Evolutionary conservation across 192 early-diverging fungal genomes (phyloP).

Genomic region (Chytriomyces sp.): DNA sequence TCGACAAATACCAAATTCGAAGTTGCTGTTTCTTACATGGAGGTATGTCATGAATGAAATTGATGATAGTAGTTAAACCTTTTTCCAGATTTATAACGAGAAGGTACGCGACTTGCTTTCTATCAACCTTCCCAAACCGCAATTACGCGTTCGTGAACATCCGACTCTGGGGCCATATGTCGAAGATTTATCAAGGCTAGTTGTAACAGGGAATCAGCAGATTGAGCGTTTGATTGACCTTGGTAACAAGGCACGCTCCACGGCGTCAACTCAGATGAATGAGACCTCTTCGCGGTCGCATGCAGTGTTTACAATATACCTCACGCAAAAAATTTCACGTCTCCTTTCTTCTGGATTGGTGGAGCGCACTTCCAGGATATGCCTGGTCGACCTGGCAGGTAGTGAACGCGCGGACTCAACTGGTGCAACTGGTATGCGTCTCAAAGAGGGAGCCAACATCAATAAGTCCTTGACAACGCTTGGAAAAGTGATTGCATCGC

Average conservation of each 20-base stretch:
- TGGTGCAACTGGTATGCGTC: conserved; percentile 76
- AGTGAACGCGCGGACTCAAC: conserved; percentile 88
- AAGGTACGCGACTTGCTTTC: conserved; percentile 91
- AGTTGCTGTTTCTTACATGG: conserved; percentile 80
- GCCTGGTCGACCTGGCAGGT: conserved; percentile 89
- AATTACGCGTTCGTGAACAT: conserved; percentile 70
- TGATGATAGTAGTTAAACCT: conserved; percentile 44
- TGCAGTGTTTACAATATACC: conserved; percentile 44
- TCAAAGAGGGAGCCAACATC: conserved; percentile 94
- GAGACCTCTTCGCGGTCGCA: conserved; percentile 77
- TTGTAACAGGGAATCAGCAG: conserved; percentile 85
- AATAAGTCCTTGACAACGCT: conserved; percentile 90
- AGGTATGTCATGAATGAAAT: conserved; percentile 63
- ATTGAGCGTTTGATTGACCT: conserved; percentile 78
- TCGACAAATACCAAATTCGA: conserved; percentile 34
- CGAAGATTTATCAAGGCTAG: conserved; percentile 84
- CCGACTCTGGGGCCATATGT: conserved; percentile 73
- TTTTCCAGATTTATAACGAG: conserved; percentile 87
- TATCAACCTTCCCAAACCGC: conserved; percentile 62
- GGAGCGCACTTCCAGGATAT: conserved; percentile 21
- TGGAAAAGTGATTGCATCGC: conserved; percentile 90
- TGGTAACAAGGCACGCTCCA: conserved; percentile 84
- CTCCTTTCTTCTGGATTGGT: neutral
- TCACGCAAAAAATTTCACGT: conserved; percentile 48
- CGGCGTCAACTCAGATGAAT: conserved; percentile 95